Percentiles rank a stretch among this genome's conserved stretches.
Conservation (phyloP, 2,329 filamentous ascomycete genomes). For the Fusarium equiseti region DNA sequence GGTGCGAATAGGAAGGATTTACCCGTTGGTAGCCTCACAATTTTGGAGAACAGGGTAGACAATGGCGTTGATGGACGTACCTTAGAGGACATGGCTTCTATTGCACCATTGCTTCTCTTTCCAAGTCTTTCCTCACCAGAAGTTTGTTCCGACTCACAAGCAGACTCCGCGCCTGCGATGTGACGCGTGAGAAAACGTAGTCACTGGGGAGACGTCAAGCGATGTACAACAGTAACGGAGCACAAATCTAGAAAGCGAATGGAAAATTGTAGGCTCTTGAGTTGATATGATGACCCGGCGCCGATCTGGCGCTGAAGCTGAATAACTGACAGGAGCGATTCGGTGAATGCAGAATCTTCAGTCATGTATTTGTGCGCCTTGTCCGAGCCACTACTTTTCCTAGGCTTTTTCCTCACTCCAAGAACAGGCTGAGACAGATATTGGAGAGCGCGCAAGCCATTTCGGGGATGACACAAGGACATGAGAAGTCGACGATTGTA, state of each 20-base stretch:
- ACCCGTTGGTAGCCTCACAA: background rate
- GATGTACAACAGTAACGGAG: background rate
- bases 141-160: background rate
- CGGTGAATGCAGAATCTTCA: background rate
- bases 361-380: background rate
- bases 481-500: background rate
- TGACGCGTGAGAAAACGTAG: background rate
- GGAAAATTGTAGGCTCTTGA: background rate
- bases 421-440: background rate
- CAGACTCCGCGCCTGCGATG: background rate
- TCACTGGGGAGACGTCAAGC: background rate
- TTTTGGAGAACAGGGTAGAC: background rate
- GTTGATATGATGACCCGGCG: background rate
- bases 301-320: background rate
- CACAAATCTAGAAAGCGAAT: background rate
- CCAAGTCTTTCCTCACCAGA: background rate
- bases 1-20: background rate
- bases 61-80: background rate
- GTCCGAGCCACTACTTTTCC: background rate
- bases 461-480: background rate
- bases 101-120: background rate
- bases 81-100: background rate
- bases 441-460: background rate
- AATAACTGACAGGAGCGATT: background rate
- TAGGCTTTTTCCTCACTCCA: background rate